phyloP scores from a whole-genome alignment of 1,284 basidiomycete genomes.

The Leucoagaricus sp. region DNA sequence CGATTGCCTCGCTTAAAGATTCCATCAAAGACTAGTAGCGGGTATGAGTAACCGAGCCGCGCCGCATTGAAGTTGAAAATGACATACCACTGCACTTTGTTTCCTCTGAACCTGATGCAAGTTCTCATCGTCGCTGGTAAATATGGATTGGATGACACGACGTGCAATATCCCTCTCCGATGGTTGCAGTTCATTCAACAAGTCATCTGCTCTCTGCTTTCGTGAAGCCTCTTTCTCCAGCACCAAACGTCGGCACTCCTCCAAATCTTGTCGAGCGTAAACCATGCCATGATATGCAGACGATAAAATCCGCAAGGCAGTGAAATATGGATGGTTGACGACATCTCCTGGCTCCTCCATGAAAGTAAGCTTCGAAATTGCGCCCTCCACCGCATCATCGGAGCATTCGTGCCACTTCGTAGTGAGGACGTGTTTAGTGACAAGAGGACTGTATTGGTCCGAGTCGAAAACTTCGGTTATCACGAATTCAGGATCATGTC shows the following conservation, averaged over 20 bases:
- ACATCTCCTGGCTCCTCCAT: constrained; percentile 46
- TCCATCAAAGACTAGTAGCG: constrained; percentile 75
- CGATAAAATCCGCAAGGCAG: constrained; percentile 68
- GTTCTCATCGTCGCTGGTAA: constrained; percentile 62
- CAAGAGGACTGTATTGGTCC: constrained; percentile 27
- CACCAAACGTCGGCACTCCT: constrained; percentile 52
- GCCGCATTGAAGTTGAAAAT: too few relatives aligned
- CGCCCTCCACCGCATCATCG: constrained; percentile 66
- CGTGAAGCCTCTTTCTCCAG: constrained; percentile 59
- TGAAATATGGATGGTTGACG: constrained; percentile 61
- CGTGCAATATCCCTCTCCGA: constrained; percentile 66
- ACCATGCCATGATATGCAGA: constrained; percentile 61
- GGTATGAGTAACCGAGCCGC: too few relatives aligned
- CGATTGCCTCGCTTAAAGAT: constrained; percentile 70
- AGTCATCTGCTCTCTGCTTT: constrained; percentile 46
- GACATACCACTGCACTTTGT: constrained; percentile 56
- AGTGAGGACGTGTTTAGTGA: constrained; percentile 49
- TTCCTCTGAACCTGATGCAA: constrained; percentile 51
- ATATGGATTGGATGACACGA: constrained; percentile 66
- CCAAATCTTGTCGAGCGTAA: constrained; percentile 58
- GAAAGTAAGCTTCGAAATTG: constrained; percentile 48
- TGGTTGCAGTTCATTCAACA: constrained; percentile 57
- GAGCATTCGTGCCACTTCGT: constrained; percentile 73
- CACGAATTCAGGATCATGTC: constrained; percentile 28
- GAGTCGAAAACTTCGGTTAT: constrained; percentile 30